phyloP scores from a whole-genome alignment of 805 yeast species.

The Danielia oregonensis region DNA sequence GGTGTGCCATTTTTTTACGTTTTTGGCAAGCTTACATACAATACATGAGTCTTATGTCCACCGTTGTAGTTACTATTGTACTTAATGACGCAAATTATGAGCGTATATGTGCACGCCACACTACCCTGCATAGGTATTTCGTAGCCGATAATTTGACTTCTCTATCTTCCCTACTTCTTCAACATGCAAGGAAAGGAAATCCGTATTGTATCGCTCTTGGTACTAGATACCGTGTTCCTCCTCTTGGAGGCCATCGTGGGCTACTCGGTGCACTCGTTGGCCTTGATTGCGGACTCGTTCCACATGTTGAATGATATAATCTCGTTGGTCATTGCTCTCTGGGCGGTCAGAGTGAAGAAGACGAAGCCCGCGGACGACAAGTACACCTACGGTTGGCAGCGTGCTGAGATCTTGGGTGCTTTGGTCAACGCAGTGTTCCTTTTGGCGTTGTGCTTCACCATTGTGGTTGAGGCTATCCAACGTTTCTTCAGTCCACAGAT shows the following conservation, averaged over 20 bases:
- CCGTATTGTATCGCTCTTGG: conserved; percentile 67
- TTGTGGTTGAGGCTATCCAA: conserved; percentile 88
- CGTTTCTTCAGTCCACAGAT: conserved; percentile 78
- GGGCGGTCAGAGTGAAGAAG: conserved; percentile 94
- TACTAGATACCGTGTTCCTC: conserved; percentile 78
- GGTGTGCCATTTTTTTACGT: conserved; percentile 3
- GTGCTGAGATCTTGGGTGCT: conserved; percentile 97
- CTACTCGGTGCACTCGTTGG: conserved; percentile 89
- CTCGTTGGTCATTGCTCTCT: conserved; percentile 82
- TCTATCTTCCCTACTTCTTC: no score
- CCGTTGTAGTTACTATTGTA: no score
- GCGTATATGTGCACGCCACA: no score
- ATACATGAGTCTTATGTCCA: no score
- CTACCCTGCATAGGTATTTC: no score
- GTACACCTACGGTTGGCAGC: conserved; percentile 96
- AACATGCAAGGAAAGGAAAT: conserved; percentile 54
- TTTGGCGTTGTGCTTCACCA: conserved; percentile 88
- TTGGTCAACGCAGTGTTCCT: conserved; percentile 89
- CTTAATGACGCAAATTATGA: no score
- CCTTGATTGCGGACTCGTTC: conserved; percentile 93
- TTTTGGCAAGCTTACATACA: no score
- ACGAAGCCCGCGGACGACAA: conserved; percentile 77
- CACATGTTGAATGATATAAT: conserved; percentile 96
- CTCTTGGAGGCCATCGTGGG: conserved; percentile 81
- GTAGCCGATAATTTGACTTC: no score